A percentile compares a stretch with the other conserved stretches of the same genome.
These are phyloP conservation scores for Penicillium alfredii DNA, from an alignment of 495 filamentous ascomycete genomes.

Conservation along the genomic window DNA sequence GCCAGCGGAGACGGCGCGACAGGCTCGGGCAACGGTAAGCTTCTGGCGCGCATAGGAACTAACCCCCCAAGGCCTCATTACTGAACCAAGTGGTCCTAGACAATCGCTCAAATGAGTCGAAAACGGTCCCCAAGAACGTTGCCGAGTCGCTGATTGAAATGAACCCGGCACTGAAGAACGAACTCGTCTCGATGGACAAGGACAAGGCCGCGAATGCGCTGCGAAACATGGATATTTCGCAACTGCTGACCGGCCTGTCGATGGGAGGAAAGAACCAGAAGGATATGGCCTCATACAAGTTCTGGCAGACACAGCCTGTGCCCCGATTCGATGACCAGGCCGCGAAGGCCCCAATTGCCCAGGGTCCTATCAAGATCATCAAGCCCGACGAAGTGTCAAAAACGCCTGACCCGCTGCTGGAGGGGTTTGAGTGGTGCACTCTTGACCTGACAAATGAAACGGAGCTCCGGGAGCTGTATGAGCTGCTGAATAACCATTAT, in stretches of 20 bases:
- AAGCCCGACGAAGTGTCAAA: constrained; percentile 69
- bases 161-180: constrained; percentile 47
- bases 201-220: constrained; percentile 55
- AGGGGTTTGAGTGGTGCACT: constrained; percentile 89
- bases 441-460: constrained; percentile 70
- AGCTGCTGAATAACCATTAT: constrained; percentile 84
- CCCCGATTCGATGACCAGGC: constrained; percentile 63
- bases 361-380: constrained; percentile 64
- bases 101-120: constrained; percentile 24
- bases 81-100: too few species aligned
- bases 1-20: too few species aligned
- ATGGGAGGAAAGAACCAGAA: constrained; percentile 78
- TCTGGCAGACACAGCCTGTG: constrained; percentile 97
- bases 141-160: constrained; percentile 41
- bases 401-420: constrained; percentile 56
- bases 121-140: constrained; percentile 38
- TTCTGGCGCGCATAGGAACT: too few species aligned
- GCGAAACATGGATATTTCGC: constrained; percentile 65
- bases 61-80: too few species aligned
- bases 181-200: constrained; percentile 40
- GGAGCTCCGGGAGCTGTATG: constrained; percentile 77
- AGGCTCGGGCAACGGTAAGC: too few species aligned
- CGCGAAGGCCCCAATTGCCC: constrained; percentile 33
- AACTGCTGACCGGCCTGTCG: constrained; percentile 75
- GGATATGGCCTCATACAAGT: constrained; percentile 95